phyloP scores from a whole-genome alignment of 192 early-diverging fungal genomes.

The Phycomyces nitens region DNA sequence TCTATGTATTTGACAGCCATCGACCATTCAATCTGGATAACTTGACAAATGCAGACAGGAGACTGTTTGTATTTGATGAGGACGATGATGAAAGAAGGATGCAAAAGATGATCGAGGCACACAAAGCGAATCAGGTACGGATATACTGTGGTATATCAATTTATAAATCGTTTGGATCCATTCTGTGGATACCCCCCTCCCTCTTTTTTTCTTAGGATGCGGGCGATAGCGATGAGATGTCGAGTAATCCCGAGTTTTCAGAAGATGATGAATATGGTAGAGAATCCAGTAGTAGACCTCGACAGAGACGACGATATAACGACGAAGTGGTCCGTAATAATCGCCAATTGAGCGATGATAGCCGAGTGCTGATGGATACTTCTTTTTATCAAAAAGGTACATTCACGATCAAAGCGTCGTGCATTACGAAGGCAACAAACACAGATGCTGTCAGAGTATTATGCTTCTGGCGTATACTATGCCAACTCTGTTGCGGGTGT shows the following conservation, averaged over 20 bases:
- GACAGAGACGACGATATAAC: conserved; percentile 44
- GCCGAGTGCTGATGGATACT: no score
- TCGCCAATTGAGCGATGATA: not conserved
- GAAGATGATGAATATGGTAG: conserved; percentile 34
- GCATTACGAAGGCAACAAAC: conserved; percentile 1
- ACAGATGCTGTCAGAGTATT: conserved; percentile 66
- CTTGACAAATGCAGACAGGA: conserved; percentile 62
- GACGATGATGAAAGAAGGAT: conserved; percentile 74
- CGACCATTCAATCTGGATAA: conserved; percentile 85
- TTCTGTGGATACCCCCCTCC: no score
- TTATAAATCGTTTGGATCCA: not conserved
- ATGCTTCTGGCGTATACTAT: conserved; percentile 72
- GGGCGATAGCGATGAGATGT: conserved; percentile 22
- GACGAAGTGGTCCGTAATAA: conserved; percentile 14
- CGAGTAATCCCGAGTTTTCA: conserved; percentile 24
- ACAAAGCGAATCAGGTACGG: conserved; percentile 61
- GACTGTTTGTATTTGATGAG: conserved; percentile 84
- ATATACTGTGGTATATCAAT: not conserved
- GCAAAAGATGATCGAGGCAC: conserved; percentile 61
- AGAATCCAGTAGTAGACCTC: conserved; percentile 21
- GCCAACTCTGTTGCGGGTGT: conserved; percentile 72
- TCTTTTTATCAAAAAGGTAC: not conserved
- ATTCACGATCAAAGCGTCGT: not conserved
- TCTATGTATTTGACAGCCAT: conserved; percentile 86
- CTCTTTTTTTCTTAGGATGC: not conserved